A percentile compares a stretch with the other conserved stretches of the same genome.
Evolutionary conservation across 768 basidiomycete genomes (phyloP).

Genomic region (Dictyophora rubrovolvata): DNA sequence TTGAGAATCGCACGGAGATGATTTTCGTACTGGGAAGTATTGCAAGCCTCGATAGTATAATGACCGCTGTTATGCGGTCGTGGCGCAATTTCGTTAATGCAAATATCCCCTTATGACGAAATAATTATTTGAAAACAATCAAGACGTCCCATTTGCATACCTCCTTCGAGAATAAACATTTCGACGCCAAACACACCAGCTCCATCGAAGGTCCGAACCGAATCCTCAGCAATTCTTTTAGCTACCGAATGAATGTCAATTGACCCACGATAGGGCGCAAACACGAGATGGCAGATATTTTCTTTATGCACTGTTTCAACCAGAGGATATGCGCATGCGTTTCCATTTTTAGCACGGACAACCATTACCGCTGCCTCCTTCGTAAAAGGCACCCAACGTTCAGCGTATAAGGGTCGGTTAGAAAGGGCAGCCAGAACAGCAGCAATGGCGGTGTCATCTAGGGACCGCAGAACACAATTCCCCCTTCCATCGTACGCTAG

Average conservation of each 20-base stretch:
- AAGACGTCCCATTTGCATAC: slow-evolving; percentile 31
- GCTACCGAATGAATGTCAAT: slow-evolving; percentile 54
- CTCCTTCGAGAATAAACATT: slow-evolving; percentile 88
- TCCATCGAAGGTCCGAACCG: slow-evolving; percentile 68
- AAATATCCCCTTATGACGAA: background rate
- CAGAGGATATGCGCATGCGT: slow-evolving; percentile 74
- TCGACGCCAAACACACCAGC: slow-evolving; percentile 97
- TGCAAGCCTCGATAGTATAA: slow-evolving; percentile 96
- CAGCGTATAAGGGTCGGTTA: slow-evolving; percentile 77
- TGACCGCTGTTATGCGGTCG: slow-evolving; percentile 98
- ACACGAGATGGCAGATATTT: slow-evolving; percentile 87
- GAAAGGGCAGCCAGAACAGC: slow-evolving; percentile 42
- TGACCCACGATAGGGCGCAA: slow-evolving; percentile 66
- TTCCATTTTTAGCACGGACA: slow-evolving; percentile 64
- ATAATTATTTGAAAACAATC: background rate
- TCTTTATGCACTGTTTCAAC: slow-evolving; percentile 95
- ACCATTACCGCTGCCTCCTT: slow-evolving; percentile 98
- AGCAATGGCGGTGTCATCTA: slow-evolving; percentile 38
- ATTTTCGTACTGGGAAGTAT: slow-evolving; percentile 95
- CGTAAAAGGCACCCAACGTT: slow-evolving; percentile 83
- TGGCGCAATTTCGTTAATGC: slow-evolving; percentile 93
- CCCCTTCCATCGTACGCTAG: slow-evolving; percentile 94
- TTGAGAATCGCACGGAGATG: slow-evolving; percentile 90
- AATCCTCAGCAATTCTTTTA: slow-evolving; percentile 64
- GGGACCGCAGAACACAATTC: slow-evolving; percentile 64